phyloP scores from a whole-genome alignment of 139 green algal genomes.

The Chlamydomonas incerta region DNA sequence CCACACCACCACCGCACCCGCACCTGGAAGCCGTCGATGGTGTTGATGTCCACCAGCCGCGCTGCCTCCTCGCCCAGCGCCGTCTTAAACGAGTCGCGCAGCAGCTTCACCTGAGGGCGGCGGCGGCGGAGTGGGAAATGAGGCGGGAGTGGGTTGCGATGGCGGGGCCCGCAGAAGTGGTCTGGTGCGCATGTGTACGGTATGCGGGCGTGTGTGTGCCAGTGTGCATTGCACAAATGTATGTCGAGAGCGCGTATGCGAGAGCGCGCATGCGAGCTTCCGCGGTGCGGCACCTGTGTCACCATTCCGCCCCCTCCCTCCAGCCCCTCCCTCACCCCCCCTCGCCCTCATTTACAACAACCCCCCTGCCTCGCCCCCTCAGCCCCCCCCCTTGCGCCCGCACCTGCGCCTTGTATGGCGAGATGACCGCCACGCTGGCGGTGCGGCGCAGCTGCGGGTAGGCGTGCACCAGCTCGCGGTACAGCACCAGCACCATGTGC shows the following conservation, averaged over 20 bases:
- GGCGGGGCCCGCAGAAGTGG: too few relatives aligned
- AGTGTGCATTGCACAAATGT: too few relatives aligned
- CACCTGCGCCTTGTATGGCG: conserved; percentile 93
- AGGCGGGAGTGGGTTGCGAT: neutral
- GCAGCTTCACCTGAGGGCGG: conserved; percentile 74
- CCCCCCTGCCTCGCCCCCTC: too few relatives aligned
- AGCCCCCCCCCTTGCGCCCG: neutral
- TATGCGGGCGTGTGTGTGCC: too few relatives aligned
- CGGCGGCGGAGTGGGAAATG: neutral
- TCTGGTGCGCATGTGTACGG: too few relatives aligned
- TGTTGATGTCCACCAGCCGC: conserved; percentile 90
- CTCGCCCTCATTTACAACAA: too few relatives aligned
- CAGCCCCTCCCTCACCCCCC: neutral
- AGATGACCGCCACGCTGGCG: conserved; percentile 87
- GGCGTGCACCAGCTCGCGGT: conserved; percentile 60
- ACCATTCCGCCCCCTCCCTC: neutral
- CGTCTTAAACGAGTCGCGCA: conserved; percentile 66
- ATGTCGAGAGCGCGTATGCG: too few relatives aligned
- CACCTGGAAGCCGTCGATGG: conserved; percentile 94
- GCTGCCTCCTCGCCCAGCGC: conserved; percentile 71
- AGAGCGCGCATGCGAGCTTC: too few relatives aligned
- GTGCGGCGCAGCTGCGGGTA: conserved; percentile 68
- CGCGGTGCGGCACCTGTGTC: too few relatives aligned
- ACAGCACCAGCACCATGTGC: conserved; percentile 77
- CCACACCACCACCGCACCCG: neutral